These are phyloP conservation scores for Dactylonectria estremocensis DNA, from an alignment of 2,329 filamentous ascomycete genomes.

Conservation along the genomic window DNA sequence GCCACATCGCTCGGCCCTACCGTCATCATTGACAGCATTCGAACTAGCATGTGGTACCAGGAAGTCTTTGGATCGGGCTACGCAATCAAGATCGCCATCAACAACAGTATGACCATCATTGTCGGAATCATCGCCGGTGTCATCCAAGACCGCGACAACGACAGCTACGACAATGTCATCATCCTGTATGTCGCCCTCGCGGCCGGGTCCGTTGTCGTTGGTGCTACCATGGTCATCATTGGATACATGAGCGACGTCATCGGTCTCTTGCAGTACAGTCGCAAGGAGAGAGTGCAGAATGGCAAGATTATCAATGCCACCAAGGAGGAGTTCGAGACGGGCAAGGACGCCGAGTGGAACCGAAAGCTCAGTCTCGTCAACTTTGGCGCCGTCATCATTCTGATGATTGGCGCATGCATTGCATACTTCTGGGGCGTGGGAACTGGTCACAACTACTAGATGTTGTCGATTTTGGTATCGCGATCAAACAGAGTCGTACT, in stretches of 20 bases:
- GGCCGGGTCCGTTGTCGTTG: slow-evolving; percentile 63
- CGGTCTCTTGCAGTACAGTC: slow-evolving; percentile 70
- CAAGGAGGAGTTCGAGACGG: slow-evolving; percentile 58
- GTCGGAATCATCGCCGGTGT: slow-evolving; percentile 70
- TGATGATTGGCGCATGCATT: slow-evolving; percentile 67
- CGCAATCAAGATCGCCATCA: slow-evolving; percentile 72
- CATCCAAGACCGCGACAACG: slow-evolving; percentile 70
- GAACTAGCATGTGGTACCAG: slow-evolving; percentile 72
- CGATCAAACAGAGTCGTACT: not conserved
- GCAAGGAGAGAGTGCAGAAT: slow-evolving; percentile 64
- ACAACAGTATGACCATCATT: slow-evolving; percentile 76
- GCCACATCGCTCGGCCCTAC: slow-evolving; percentile 70
- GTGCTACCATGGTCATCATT: slow-evolving; percentile 55
- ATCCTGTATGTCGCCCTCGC: slow-evolving; percentile 71
- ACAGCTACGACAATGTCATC: slow-evolving; percentile 70
- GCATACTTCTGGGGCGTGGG: slow-evolving; percentile 75
- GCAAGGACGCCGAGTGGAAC: slow-evolving; percentile 55
- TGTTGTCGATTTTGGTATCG: not conserved
- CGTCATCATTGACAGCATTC: slow-evolving; percentile 72
- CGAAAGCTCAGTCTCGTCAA: slow-evolving; percentile 58
- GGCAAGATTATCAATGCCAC: slow-evolving; percentile 61
- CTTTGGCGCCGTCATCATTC: slow-evolving; percentile 59
- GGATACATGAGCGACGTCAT: slow-evolving; percentile 60
- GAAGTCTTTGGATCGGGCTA: slow-evolving; percentile 74
- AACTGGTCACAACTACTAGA: slow-evolving; percentile 62